Evolutionary conservation across 2,329 filamentous ascomycete genomes (phyloP), one percentile per base, ranked within the genome.

Genomic region (Sclerotinia sclerotiorum): DNA sequence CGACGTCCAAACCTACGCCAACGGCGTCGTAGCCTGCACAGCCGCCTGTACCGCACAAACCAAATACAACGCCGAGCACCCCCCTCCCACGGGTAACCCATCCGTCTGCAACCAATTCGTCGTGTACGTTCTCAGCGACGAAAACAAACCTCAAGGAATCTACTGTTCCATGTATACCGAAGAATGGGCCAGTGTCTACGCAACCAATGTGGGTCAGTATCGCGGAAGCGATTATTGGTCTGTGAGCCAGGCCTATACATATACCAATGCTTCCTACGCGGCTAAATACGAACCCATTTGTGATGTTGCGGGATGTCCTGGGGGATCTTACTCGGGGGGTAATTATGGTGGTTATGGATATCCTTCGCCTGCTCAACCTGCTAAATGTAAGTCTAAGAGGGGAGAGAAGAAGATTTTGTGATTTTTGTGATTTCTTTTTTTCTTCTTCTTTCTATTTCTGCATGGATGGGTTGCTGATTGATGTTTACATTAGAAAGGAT

Each of bases 91-190:
- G 29, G 76, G 76, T 24, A 73, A 72, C 13, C 79, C 78, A 65
- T 74, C 73, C 65, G 70, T 77, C 49, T 80, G 79, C 75, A 79
- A 79, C 70, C 79, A 79, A 73, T 79, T 76, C 71, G 78, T 78
- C 46, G 74, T 76, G 15, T 80, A 80, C 65, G 75, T 80, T n/a
- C 71, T 80, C 21, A 74, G 72, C 42, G 75, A 78, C 65, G 77
- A 78, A 64, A 75, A 74, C 21, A 68, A 76, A 35, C 77, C 79
- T 2, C 74, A 79, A 56, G 79, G 78, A n/a, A 77, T 77, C 42
- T 79, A 79, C 72, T 80, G 79, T 67, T 67, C 72, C 21, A 71
- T 77, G 70, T 77, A 75, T 39, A 74, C 46, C 5, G 67, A 76
- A 44, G 29, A 63, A 7, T 74, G 74, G 74, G 71, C 73, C 3